Evolutionary conservation across 106 monocot genomes (phyloP).

Genomic region (Dioscorea dumetorum): DNA sequence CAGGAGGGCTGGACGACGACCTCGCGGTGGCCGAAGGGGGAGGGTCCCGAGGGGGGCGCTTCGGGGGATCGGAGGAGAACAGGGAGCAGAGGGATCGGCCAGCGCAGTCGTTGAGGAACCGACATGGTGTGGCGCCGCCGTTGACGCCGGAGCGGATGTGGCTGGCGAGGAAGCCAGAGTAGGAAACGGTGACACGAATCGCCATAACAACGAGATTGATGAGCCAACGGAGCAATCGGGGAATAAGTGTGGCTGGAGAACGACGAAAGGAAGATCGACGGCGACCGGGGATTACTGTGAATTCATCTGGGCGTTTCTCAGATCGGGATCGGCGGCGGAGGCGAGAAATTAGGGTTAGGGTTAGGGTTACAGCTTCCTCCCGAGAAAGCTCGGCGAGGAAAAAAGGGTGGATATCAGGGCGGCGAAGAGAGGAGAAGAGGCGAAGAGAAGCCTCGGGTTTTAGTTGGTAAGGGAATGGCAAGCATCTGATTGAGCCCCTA

Average conservation of each 20-base stretch:
- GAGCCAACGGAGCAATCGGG: conserved; percentile 8
- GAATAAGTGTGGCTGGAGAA: conserved; percentile 9
- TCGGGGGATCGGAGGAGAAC: conserved; percentile 11
- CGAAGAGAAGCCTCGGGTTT: neutral
- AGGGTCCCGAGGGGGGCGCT: conserved; percentile 1
- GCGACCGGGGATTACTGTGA: conserved; percentile 2
- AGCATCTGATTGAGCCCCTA: neutral
- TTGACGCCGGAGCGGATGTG: conserved; percentile 36
- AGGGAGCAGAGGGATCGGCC: conserved; percentile 8
- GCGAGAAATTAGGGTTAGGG: neutral
- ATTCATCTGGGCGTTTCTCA: neutral
- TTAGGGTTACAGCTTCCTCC: conserved; percentile 3
- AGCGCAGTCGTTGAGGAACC: conserved; percentile 28
- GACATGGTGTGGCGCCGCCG: conserved; percentile 28
- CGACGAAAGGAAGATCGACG: neutral
- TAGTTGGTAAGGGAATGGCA: neutral
- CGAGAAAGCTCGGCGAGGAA: neutral
- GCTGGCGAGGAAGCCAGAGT: conserved; percentile 69
- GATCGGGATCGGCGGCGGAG: neutral
- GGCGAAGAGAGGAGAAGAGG: neutral
- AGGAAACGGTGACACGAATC: conserved; percentile 64
- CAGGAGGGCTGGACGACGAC: neutral
- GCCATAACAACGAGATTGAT: conserved; percentile 46
- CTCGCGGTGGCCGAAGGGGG: neutral
- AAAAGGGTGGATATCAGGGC: neutral